Conservation (phyloP, 768 basidiomycete species). For the Podaxis sp. region DNA sequence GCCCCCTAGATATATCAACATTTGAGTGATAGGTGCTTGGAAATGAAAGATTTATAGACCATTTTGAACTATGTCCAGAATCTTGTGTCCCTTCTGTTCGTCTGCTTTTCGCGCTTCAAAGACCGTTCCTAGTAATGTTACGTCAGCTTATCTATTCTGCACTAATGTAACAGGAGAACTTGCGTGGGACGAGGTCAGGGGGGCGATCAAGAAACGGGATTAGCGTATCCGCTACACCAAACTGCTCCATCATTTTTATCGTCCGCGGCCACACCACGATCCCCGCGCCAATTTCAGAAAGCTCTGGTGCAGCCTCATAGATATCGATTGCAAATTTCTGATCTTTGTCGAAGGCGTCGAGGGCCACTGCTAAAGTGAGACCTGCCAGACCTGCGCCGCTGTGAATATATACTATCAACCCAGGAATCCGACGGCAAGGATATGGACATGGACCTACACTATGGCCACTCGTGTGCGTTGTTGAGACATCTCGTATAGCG, state of each 20-base stretch:
- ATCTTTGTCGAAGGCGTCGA: conserved; percentile 23
- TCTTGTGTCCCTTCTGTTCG: not conserved
- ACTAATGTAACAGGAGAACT: not conserved
- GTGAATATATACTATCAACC: too few relatives aligned
- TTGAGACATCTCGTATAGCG: too few relatives aligned
- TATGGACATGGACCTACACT: too few relatives aligned
- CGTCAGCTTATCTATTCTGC: not conserved
- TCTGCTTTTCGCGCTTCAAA: not conserved
- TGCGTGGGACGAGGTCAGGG: conserved; percentile 15
- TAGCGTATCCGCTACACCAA: conserved; percentile 14
- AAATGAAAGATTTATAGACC: not conserved
- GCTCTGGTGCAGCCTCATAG: conserved; percentile 38
- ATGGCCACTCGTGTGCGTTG: too few relatives aligned
- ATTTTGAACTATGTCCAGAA: not conserved
- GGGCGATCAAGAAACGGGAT: conserved; percentile 11
- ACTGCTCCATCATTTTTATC: conserved; percentile 14
- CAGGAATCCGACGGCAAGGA: too few relatives aligned
- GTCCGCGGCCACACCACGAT: conserved; percentile 33
- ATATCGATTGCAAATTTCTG: conserved; percentile 30
- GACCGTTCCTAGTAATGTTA: not conserved
- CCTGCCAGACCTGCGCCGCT: too few relatives aligned
- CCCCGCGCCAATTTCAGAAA: conserved; percentile 43
- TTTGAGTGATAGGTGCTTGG: not conserved
- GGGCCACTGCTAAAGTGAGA: conserved; percentile 3
- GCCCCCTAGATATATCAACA: conserved; percentile 20